Evolutionary conservation across 2,329 filamentous ascomycete genomes (phyloP).

Genomic region (Pseudopithomyces chartarum): DNA sequence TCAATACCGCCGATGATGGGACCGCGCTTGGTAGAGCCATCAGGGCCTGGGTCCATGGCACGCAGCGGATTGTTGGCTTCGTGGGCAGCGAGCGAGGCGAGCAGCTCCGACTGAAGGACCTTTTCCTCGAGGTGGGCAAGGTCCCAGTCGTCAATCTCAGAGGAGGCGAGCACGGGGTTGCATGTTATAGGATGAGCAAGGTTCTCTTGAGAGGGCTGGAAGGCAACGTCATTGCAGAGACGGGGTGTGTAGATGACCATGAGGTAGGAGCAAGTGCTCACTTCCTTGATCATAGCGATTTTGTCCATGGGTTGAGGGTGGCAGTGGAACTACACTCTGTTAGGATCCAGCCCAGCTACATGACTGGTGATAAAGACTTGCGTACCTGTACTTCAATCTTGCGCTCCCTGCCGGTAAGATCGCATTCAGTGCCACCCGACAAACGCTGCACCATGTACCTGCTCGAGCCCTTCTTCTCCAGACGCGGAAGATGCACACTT

Average conservation of each 20-base stretch:
- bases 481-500: conserved; percentile 58
- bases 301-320: conserved; percentile 75
- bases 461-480: conserved; percentile 82
- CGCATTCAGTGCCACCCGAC: conserved; percentile 79
- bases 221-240: conserved; percentile 85
- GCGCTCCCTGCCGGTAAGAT: conserved; percentile 79
- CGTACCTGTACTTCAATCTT: conserved; percentile 78
- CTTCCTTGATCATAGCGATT: conserved; percentile 92
- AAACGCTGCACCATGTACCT: conserved; percentile 85
- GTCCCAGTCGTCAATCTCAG: conserved; percentile 57
- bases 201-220: conserved; percentile 78
- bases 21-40: conserved; percentile 42
- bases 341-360: conserved; percentile 3
- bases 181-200: conserved; percentile 79
- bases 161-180: conserved; percentile 68
- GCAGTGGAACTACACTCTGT: conserved; percentile 66
- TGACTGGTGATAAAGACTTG: conserved; percentile 9
- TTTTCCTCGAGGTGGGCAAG: conserved; percentile 39
- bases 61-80: conserved; percentile 39
- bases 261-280: conserved; percentile 86
- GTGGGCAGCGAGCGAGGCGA: conserved; percentile 23
- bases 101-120: conserved; percentile 29
- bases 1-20: conserved; percentile 62
- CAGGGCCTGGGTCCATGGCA: conserved; percentile 33
- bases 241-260: conserved; percentile 92